Evolutionary conservation across 2,329 filamentous ascomycete genomes (phyloP).

Genomic region (Claviceps fusiformis): DNA sequence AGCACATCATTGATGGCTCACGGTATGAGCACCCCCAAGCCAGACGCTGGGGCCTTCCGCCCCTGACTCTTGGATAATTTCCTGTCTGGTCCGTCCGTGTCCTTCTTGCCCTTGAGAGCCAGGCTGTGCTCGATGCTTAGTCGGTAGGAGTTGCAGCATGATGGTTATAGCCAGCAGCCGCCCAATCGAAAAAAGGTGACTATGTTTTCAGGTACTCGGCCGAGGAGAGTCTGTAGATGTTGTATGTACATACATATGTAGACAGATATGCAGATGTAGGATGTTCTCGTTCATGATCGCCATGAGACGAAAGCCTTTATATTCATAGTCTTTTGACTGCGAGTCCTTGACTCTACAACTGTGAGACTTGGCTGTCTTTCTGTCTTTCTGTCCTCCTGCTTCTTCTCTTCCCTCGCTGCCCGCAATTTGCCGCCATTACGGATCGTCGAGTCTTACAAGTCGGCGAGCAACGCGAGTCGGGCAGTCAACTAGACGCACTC

Average conservation of each 20-base stretch:
- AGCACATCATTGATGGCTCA: background rate
- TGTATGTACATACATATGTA: too few relatives aligned
- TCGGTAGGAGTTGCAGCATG: background rate
- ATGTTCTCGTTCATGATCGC: background rate
- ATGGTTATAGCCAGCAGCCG: background rate
- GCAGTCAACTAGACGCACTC: background rate
- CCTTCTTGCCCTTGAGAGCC: background rate
- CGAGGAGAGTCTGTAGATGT: too few relatives aligned
- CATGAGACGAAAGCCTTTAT: background rate
- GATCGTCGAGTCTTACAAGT: constrained; percentile 2
- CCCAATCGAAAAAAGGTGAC: background rate
- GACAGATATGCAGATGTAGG: too few relatives aligned
- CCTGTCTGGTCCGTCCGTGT: constrained; percentile 1
- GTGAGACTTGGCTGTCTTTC: background rate
- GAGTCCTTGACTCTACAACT: background rate
- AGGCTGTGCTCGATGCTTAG: background rate
- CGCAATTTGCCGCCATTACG: background rate
- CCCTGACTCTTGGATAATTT: constrained; percentile 5
- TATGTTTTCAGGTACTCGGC: too few relatives aligned
- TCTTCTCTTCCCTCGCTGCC: background rate
- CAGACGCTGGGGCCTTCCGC: constrained; percentile 4
- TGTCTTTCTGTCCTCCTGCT: background rate
- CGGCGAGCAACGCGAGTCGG: constrained; percentile 2
- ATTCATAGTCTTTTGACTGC: background rate
- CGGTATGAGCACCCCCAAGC: background rate